Conservation (phyloP, 208 protist species). For the Leishmania martiniquensis region DNA sequence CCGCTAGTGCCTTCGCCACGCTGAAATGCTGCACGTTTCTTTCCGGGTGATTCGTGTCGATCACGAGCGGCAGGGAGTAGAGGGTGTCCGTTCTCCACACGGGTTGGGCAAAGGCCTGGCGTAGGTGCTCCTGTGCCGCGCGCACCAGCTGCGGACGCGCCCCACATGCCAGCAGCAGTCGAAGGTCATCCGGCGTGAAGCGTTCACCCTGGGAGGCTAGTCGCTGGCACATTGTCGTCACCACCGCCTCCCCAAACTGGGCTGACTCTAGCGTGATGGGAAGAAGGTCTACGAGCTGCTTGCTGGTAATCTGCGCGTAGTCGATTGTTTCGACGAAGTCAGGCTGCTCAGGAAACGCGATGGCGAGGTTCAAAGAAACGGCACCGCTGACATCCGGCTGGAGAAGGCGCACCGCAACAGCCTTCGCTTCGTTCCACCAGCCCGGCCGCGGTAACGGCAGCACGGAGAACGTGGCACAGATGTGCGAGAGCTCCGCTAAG, state of each 20-base stretch:
- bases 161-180: constrained; percentile 41
- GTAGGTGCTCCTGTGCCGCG: constrained; percentile 53
- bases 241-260: constrained; percentile 42
- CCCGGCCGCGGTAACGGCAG: constrained; percentile 41
- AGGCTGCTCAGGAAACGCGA: constrained; percentile 75
- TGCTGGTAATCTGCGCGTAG: constrained; percentile 57
- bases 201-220: constrained; percentile 41
- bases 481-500: constrained; percentile 80
- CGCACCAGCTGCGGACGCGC: constrained; percentile 42
- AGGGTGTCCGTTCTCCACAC: constrained; percentile 77
- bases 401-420: constrained; percentile 60
- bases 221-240: constrained; percentile 48
- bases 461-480: constrained; percentile 78
- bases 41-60: constrained; percentile 26
- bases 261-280: constrained; percentile 40
- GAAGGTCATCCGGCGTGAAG: constrained; percentile 76
- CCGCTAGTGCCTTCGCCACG: constrained; percentile 58
- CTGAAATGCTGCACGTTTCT: constrained; percentile 19
- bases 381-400: constrained; percentile 31
- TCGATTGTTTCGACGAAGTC: constrained; percentile 48
- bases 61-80: constrained; percentile 63
- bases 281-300: constrained; percentile 76
- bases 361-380: constrained; percentile 60
- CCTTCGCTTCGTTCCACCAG: constrained; percentile 80
- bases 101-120: constrained; percentile 58